Conservation (phyloP, 2,329 filamentous ascomycete species). For the Paecilomyces sp. region DNA sequence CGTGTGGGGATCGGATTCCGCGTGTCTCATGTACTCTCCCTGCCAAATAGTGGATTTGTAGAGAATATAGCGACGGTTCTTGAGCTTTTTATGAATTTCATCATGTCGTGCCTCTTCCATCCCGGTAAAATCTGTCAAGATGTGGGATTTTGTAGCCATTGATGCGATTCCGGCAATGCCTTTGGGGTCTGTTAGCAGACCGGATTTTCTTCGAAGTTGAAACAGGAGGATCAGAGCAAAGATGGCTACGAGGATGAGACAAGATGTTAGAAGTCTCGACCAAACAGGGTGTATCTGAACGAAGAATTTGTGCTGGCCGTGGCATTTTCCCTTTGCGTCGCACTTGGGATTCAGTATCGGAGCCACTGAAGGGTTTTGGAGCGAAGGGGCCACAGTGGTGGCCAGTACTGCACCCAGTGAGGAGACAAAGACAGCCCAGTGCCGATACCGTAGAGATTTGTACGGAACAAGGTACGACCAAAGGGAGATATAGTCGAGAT, state of each 20-base stretch:
- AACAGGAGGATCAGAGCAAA: slow-evolving; percentile 35
- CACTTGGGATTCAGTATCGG: slow-evolving; percentile 28
- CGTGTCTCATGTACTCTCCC: slow-evolving; percentile 37
- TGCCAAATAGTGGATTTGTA: slow-evolving; percentile 47
- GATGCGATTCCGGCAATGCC: slow-evolving; percentile 45
- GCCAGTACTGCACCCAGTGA: slow-evolving; percentile 39
- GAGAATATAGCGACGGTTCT: slow-evolving; percentile 40
- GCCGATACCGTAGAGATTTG: slow-evolving; percentile 37
- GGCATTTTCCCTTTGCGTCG: slow-evolving; percentile 13
- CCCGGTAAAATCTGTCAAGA: slow-evolving; percentile 41
- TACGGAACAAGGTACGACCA: slow-evolving; percentile 41
- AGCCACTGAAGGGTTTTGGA: slow-evolving; percentile 40
- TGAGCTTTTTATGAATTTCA: slow-evolving; percentile 40
- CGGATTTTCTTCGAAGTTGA: slow-evolving; percentile 41
- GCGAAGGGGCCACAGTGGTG: slow-evolving; percentile 37
- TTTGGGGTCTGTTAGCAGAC: slow-evolving; percentile 41
- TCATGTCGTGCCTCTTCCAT: slow-evolving; percentile 36
- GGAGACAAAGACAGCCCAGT: slow-evolving; percentile 42
- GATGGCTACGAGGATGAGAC: slow-evolving; percentile 34
- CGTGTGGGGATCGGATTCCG: slow-evolving; percentile 23
- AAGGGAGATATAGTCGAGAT: slow-evolving; percentile 44
- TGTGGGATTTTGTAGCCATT: slow-evolving; percentile 44
- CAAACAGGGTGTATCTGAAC: slow-evolving; percentile 37
- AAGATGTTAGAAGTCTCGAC: slow-evolving; percentile 37
- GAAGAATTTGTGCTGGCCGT: slow-evolving; percentile 26